Evolutionary conservation across 139 green algal genomes (phyloP), one percentile per base, ranked within the genome.

Genomic region (Ettlia oleoabundans): DNA sequence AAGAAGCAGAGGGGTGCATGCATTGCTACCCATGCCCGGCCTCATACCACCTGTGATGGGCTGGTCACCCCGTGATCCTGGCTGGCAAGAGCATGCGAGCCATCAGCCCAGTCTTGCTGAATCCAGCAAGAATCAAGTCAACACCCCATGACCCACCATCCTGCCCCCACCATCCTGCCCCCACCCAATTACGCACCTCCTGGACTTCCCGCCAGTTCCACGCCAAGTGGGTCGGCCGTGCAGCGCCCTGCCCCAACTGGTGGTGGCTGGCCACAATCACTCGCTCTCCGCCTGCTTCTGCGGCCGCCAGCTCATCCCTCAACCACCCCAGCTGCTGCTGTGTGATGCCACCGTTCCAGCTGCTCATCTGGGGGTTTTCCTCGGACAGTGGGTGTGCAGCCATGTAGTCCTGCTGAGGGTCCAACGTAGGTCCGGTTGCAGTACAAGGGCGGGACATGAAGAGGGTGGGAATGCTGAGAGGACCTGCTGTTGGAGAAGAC

Each of bases 341-440:
- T 13, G 74, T 79, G 4, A 92, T 8, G 33, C 90, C 92, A 19
- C 92, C 92, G 65, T 95, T 96, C 92, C 92, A 96, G 40, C 53
- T 43, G 30, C 58, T 30, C 80, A 92, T 90, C 24, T 94, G 89
- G 0, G 88, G 83, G 51, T 93, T 41, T 37, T 69, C 41, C 22
- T 86, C 47, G 26, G 53, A 83, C 69, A 89, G 28, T 6, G 88
- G 88, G 68, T 94, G 91, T 8, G 52, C 51, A 0, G 41, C 81
- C 66, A 87, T 30, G 43, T 86, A 95, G 19, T 68, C 73, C 73
- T 80, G 73, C 51, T 19, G n/a, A 26, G 33, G 32, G 8, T n/a
- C n/a, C n/a, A n/a, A n/a, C n/a, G n/a, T n/a, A n/a, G n/a, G n/a
- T n/a, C n/a, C n/a, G n/a, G n/a, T n/a, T n/a, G n/a, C n/a, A n/a